Base-by-base conservation (phyloP, 345 rosid genomes). In the Reutealis trisperma region DNA sequence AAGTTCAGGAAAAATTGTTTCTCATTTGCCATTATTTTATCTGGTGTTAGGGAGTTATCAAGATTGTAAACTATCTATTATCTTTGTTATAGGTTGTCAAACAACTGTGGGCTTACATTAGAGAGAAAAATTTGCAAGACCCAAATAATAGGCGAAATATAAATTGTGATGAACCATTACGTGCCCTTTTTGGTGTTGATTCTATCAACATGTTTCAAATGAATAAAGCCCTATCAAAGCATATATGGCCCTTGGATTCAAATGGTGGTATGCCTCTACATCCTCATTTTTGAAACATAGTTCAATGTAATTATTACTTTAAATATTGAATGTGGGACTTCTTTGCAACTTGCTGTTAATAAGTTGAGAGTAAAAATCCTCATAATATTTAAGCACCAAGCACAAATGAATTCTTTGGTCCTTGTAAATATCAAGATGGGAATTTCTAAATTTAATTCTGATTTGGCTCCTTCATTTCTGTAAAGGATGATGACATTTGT, bases 151-250 rank as follows among this genome's bases (percentile, higher is more conserved):
- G 73, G 68, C 83, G 85, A 51, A 88, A 79, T 54, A 91, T 89
- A 75, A 64, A 86, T 45, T 91, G 94, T 24, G 91, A 89, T 11
- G 86, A 86, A 61, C 44, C 85, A 71, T 75, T 89, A 63, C 86
- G 58, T 70, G 85, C 87, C 70, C 77, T 89, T 72, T 90, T 90
- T 66, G 61, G 76, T 54, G 79, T 86, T 15, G 85, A 84, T 58
- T 85, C 87, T 27, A 88, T 91, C 67, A 85, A 88, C 81, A 89
- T 89, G 92, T 90, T 90, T 80, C 87, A 86, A 70, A 86, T 90
- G 92, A 88, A 76, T 79, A 90, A 88, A 85, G 87, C 70, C 54
- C 82, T 90, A 47, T 67, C 87, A 25, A 88, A 86, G 79, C 92
- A 90, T 78, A 89, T 90, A 75, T 85, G 91, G 91, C 88, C 91